Conservation (phyloP, 1,284 basidiomycete species). For the Fomes fomentarius region DNA sequence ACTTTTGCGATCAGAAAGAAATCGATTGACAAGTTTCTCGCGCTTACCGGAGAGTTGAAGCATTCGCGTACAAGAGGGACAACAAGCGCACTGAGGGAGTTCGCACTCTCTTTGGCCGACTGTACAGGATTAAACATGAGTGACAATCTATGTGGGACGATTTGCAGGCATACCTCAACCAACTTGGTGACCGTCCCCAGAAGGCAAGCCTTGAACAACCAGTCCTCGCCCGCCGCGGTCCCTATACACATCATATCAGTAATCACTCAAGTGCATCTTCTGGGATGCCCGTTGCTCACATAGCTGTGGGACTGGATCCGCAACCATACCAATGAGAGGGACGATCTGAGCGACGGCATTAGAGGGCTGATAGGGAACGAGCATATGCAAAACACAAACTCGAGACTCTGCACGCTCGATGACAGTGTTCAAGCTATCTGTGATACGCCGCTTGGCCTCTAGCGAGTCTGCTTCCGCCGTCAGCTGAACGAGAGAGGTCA, state of each 20-base stretch:
- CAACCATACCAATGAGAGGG: constrained; percentile 69
- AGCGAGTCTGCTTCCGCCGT: constrained; percentile 77
- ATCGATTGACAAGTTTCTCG: background rate
- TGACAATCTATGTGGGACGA: background rate
- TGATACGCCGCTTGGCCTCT: constrained; percentile 79
- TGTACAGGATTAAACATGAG: constrained; percentile 32
- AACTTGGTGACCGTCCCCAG: constrained; percentile 76
- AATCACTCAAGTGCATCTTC: constrained; percentile 4
- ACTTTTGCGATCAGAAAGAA: too few species aligned
- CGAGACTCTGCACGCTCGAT: constrained; percentile 69
- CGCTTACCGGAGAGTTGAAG: constrained; percentile 61
- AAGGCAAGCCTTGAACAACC: constrained; percentile 78
- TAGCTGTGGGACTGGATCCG: constrained; percentile 70
- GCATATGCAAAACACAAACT: constrained; percentile 42
- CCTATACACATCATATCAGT: constrained; percentile 43
- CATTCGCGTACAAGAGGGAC: constrained; percentile 81
- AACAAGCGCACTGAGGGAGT: constrained; percentile 58
- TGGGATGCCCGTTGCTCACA: constrained; percentile 70
- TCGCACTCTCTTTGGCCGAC: constrained; percentile 67
- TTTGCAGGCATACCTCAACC: constrained; percentile 54
- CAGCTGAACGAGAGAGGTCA: constrained; percentile 69
- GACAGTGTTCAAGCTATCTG: constrained; percentile 70
- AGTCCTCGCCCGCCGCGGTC: constrained; percentile 71
- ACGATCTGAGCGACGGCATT: constrained; percentile 65
- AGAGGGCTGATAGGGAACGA: background rate